Base-by-base conservation (phyloP, 2,329 filamentous ascomycete genomes). In the Trichocomaceae sp. region DNA sequence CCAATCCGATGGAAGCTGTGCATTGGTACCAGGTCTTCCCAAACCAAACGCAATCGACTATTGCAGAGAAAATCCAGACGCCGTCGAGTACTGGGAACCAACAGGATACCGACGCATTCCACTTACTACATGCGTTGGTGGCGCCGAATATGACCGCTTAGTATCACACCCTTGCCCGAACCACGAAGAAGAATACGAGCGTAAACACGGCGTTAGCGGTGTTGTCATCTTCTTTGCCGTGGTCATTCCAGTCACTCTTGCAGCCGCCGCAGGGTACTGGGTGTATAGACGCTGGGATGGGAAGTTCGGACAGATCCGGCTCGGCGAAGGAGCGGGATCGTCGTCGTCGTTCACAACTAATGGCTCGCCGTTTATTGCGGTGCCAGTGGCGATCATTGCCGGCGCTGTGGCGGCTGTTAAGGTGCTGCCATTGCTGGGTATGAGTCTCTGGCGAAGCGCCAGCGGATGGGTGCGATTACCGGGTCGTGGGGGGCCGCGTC, bases 41-140 rank as follows among this genome's bases (percentile, higher is more conserved):
- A 85, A 88, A 12, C 75, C 78, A 7, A 79, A 87, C 62, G 81
- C 85, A 50, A 72, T 74, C 55, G 73, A 75, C 37, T 74, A 81
- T 17, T 89, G 86, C 69, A 70, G 69, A 41, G 72, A 77, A 9
- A 75, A 96, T 63, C 83, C 87, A 1, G 82, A 87, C 26, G 79
- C 75, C n/a, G 72, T 83, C 29, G 85, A 93, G 65, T 99, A 87
- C 75, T 93, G 83, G 75, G 84, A 90, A 59, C 84, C 88, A 5
- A 93, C 89, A 0, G 90, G 90, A 47, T 97, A 95, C 75, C 87
- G 93, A 50, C 85, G 86, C 55, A 88, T 99, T 55, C 92, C 91
- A 0, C 81, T 96, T 48, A 90, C 90, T 0, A 97, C 91, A 0
- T 99, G 95, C 70, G 61, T 79, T 44, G 89, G 85, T 35, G 93